Percentiles rank a stretch among this genome's conserved stretches.
Conservation (phyloP, 2,329 filamentous ascomycete genomes). For the Leptodontidium sp. region DNA sequence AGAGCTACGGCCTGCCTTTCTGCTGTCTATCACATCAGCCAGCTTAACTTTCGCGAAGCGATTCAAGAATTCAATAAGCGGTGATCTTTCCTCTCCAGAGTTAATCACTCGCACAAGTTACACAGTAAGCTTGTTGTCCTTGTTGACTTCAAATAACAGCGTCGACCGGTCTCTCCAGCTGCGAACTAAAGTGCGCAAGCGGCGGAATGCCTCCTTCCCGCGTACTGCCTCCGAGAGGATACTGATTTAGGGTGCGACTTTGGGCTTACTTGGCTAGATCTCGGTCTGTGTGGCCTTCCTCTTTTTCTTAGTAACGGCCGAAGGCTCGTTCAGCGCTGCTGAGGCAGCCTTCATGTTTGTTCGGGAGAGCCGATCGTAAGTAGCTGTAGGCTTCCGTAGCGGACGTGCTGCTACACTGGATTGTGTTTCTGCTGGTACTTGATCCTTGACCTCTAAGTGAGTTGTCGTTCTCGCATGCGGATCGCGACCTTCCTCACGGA, state of each 20-base stretch:
- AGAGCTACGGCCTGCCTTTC: no score
- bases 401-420: constrained; percentile 7
- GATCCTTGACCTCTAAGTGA: constrained; percentile 17
- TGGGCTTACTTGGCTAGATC: constrained; percentile 17
- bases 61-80: constrained; percentile 21
- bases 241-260: no score
- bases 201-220: constrained; percentile 23
- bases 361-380: not conserved
- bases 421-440: constrained; percentile 15
- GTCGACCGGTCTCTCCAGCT: constrained; percentile 23
- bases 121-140: constrained; percentile 11
- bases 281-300: constrained; percentile 19
- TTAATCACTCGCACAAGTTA: constrained; percentile 19
- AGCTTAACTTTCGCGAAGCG: no score
- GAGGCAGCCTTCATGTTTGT: not conserved
- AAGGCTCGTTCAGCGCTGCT: not conserved
- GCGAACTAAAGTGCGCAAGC: constrained; percentile 19
- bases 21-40: no score
- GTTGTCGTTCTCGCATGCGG: constrained; percentile 8
- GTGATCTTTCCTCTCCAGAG: constrained; percentile 19
- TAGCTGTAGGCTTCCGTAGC: not conserved
- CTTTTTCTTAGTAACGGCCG: constrained; percentile 11
- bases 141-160: constrained; percentile 19
- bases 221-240: constrained; percentile 19
- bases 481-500: constrained; percentile 22